phyloP scores from a whole-genome alignment of 1,139 yeast genomes.

The Pichia sp. region DNA sequence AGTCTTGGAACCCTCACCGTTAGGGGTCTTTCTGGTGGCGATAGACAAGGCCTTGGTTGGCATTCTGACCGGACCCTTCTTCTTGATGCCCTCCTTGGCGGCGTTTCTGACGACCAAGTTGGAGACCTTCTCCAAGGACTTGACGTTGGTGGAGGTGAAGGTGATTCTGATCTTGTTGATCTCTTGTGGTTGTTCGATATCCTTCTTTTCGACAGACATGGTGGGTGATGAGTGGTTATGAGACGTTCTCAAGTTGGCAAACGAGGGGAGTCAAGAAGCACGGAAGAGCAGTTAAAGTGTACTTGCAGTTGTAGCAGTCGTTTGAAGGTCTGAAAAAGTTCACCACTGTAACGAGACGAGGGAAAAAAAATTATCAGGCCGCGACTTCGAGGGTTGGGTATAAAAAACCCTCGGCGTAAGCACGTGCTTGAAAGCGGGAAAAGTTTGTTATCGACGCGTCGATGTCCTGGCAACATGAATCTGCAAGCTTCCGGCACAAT shows the following conservation, averaged over 20 bases:
- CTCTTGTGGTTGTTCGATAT: constrained; percentile 72
- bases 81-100: constrained; percentile 71
- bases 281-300: no score
- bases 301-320: background rate
- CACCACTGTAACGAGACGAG: background rate
- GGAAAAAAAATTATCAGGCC: background rate
- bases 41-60: constrained; percentile 98
- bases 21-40: constrained; percentile 99
- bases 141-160: constrained; percentile 97
- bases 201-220: constrained; percentile 79
- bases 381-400: background rate
- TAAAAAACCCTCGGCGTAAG: background rate
- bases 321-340: background rate
- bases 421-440: no score
- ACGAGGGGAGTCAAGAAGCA: constrained; percentile 16
- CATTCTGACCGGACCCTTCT: constrained; percentile 99
- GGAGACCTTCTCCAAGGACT: constrained; percentile 94
- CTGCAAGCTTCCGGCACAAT: no score
- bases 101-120: constrained; percentile 89
- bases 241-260: constrained; percentile 29
- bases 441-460: no score
- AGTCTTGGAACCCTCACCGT: constrained; percentile 99
- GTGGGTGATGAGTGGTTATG: constrained; percentile 20
- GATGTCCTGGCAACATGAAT: no score
- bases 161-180: constrained; percentile 99